These are phyloP conservation scores for Xylaria scruposa DNA, from an alignment of 495 filamentous ascomycete species.

Conservation along the genomic window DNA sequence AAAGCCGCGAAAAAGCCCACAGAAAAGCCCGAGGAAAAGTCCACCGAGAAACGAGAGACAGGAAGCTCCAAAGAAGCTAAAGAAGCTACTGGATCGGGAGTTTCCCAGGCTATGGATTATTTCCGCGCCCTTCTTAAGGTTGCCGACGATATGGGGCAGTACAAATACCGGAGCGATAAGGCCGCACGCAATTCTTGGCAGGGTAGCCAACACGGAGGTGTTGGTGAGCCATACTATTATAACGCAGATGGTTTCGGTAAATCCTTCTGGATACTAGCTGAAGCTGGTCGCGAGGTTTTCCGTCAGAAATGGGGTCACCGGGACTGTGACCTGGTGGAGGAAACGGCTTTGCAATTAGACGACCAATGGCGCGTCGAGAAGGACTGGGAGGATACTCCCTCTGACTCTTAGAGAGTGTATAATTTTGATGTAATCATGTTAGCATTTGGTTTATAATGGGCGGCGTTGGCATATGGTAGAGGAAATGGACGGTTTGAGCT, in stretches of 20 bases:
- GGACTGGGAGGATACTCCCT: slow-evolving; percentile 35
- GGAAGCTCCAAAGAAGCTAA: neutral
- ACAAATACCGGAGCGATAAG: slow-evolving; percentile 48
- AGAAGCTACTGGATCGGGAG: slow-evolving; percentile 2
- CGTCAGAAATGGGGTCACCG: slow-evolving; percentile 43
- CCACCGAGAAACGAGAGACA: slow-evolving; percentile 14
- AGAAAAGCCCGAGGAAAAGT: slow-evolving; percentile 28
- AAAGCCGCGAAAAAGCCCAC: slow-evolving; percentile 14
- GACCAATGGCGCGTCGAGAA: slow-evolving; percentile 45
- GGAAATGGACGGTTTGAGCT: neutral
- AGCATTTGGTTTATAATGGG: slow-evolving; percentile 21
- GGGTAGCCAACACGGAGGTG: slow-evolving; percentile 53
- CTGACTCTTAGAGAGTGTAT: slow-evolving; percentile 13
- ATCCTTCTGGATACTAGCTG: slow-evolving; percentile 41
- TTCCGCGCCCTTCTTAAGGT: slow-evolving; percentile 44
- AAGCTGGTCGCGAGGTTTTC: slow-evolving; percentile 41
- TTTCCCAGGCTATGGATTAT: slow-evolving; percentile 41
- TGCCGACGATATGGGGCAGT: slow-evolving; percentile 47
- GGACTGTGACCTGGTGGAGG: slow-evolving; percentile 35
- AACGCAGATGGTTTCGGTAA: slow-evolving; percentile 54
- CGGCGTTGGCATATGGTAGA: slow-evolving; percentile 22
- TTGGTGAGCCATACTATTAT: slow-evolving; percentile 62
- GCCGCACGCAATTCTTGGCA: slow-evolving; percentile 61
- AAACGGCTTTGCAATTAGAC: slow-evolving; percentile 36
- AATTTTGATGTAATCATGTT: neutral